These are phyloP conservation scores for Xylariaceae sp. DNA, from an alignment of 2,329 filamentous ascomycete species.

Conservation along the genomic window DNA sequence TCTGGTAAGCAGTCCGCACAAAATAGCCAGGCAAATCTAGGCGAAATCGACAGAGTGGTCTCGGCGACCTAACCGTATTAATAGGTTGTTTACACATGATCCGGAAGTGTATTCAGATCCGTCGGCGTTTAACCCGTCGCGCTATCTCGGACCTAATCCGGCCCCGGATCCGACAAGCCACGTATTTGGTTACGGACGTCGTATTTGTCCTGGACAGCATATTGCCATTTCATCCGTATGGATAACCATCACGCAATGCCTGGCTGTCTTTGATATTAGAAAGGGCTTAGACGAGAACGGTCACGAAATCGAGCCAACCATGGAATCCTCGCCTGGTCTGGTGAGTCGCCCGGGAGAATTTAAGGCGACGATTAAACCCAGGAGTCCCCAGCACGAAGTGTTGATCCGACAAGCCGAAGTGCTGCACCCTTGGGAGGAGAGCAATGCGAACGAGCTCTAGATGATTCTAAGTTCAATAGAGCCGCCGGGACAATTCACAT, in stretches of 20 bases:
- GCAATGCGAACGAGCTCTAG: constrained; percentile 9
- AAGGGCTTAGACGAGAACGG: constrained; percentile 38
- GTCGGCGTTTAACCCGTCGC: constrained; percentile 33
- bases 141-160: constrained; percentile 32
- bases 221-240: constrained; percentile 34
- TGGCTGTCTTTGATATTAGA: constrained; percentile 45
- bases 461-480: neutral
- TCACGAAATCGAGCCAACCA: constrained; percentile 28
- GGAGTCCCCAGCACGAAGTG: constrained; percentile 26
- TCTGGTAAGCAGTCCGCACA: constrained; percentile 16
- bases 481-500: no score
- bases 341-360: constrained; percentile 27
- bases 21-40: neutral
- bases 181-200: constrained; percentile 37
- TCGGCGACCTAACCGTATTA: neutral
- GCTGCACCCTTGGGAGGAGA: constrained; percentile 19
- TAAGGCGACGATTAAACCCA: constrained; percentile 23
- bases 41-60: neutral
- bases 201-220: constrained; percentile 35
- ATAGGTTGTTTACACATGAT: constrained; percentile 53
- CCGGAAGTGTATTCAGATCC: constrained; percentile 57
- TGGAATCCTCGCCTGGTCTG: constrained; percentile 21
- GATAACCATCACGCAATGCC: constrained; percentile 36
- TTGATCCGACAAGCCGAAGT: constrained; percentile 24
- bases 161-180: constrained; percentile 29